A percentile compares a stretch with the other conserved stretches of the same genome.
These are phyloP conservation scores for Rubroboletus pulcherrimus DNA, from an alignment of 768 basidiomycete genomes.

Conservation along the genomic window DNA sequence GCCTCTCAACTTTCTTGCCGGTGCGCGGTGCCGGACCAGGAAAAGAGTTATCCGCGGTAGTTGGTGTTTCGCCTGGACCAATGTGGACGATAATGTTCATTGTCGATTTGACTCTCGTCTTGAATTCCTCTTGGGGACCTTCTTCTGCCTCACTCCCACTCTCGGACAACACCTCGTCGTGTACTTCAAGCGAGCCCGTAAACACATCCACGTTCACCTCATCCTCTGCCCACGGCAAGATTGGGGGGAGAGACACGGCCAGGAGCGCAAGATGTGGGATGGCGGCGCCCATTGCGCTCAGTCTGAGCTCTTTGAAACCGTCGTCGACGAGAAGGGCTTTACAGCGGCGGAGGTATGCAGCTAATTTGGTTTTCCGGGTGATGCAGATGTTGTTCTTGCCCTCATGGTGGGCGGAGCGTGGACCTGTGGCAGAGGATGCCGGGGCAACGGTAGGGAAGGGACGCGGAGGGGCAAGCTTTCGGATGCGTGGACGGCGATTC, in stretches of 20 bases:
- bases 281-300: slow-evolving; percentile 86
- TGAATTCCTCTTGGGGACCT: slow-evolving; percentile 52
- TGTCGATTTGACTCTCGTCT: slow-evolving; percentile 68
- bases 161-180: slow-evolving; percentile 64
- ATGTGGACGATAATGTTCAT: slow-evolving; percentile 58
- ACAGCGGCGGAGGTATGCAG: slow-evolving; percentile 73
- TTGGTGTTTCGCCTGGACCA: slow-evolving; percentile 50
- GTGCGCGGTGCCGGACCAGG: not conserved
- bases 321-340: slow-evolving; percentile 68
- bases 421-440: slow-evolving; percentile 77
- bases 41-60: slow-evolving; percentile 12
- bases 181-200: slow-evolving; percentile 69
- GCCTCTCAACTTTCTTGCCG: slow-evolving; percentile 5
- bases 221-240: slow-evolving; percentile 61
- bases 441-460: slow-evolving; percentile 74
- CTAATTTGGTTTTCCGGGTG: slow-evolving; percentile 71
- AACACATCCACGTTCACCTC: slow-evolving; percentile 60
- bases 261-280: slow-evolving; percentile 78
- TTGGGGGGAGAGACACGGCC: slow-evolving; percentile 63
- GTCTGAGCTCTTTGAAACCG: slow-evolving; percentile 73
- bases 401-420: slow-evolving; percentile 71
- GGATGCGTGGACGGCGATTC: slow-evolving; percentile 37
- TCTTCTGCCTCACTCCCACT: slow-evolving; percentile 51
- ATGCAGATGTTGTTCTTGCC: slow-evolving; percentile 80
- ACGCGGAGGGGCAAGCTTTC: slow-evolving; percentile 67